Evolutionary conservation across 768 basidiomycete genomes (phyloP).

Genomic region (Amylocystis lapponica): DNA sequence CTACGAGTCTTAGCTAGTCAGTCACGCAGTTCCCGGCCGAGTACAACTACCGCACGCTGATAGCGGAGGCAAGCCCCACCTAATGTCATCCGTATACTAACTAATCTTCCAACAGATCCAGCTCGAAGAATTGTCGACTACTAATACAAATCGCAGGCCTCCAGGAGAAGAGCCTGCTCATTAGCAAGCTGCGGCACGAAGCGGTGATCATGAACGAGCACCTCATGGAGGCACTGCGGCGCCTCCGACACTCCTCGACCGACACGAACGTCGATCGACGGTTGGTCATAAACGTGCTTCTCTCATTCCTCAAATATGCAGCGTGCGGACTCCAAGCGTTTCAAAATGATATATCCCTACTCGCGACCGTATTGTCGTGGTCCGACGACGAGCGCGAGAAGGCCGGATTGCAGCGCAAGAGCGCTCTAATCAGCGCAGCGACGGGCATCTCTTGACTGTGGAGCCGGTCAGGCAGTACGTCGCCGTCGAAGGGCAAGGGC

Average conservation of each 20-base stretch:
- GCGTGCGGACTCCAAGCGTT: constrained; percentile 88
- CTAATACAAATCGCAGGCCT: constrained; percentile 61
- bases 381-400: constrained; percentile 85
- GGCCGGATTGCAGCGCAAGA: constrained; percentile 72
- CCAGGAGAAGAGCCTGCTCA: constrained; percentile 90
- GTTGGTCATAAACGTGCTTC: constrained; percentile 89
- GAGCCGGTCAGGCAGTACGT: constrained; percentile 19
- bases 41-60: constrained; percentile 81
- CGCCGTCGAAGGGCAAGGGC: constrained; percentile 31
- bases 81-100: background rate
- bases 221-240: constrained; percentile 93
- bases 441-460: constrained; percentile 10
- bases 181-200: constrained; percentile 93
- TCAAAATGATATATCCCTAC: constrained; percentile 84
- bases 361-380: constrained; percentile 91
- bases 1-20: constrained; percentile 69
- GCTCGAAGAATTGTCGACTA: constrained; percentile 67
- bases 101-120: constrained; percentile 44
- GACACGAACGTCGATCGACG: constrained; percentile 89
- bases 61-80: constrained; percentile 58
- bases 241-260: constrained; percentile 78
- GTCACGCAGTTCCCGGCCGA: constrained; percentile 79
- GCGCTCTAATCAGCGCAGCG: constrained; percentile 13
- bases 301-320: constrained; percentile 88
- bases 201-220: constrained; percentile 98